A percentile compares a stretch with the other conserved stretches of the same genome.
These are phyloP conservation scores for Carex parvula DNA, from an alignment of 176 grass and related monocot species.

Conservation along the genomic window DNA sequence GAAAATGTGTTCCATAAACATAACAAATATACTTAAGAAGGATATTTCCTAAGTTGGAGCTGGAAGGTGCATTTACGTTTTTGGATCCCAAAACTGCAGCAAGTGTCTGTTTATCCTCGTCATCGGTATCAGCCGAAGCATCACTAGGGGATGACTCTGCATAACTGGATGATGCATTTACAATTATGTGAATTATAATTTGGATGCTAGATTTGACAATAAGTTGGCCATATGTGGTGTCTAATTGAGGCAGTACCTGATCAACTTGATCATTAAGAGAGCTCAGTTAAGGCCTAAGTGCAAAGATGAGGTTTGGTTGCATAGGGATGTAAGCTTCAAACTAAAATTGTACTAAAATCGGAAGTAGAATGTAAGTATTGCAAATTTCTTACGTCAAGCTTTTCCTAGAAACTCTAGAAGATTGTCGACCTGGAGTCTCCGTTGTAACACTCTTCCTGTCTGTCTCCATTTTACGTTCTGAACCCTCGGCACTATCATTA, in stretches of 20 bases:
- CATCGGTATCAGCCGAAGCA: constrained; percentile 40
- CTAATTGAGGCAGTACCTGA: background rate
- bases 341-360: background rate
- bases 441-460: constrained; percentile 25
- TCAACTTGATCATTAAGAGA: constrained; percentile 11
- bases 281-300: background rate
- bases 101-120: constrained; percentile 36
- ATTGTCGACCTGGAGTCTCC: constrained; percentile 60
- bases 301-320: background rate
- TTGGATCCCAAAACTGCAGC: constrained; percentile 37
- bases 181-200: constrained; percentile 23
- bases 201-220: background rate
- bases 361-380: background rate
- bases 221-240: background rate
- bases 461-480: constrained; percentile 34
- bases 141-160: constrained; percentile 54
- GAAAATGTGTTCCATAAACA: background rate
- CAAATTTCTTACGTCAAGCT: constrained; percentile 38
- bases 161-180: constrained; percentile 38
- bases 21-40: background rate
- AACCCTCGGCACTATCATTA: constrained; percentile 36
- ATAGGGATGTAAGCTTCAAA: background rate
- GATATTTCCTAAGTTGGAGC: constrained; percentile 32
- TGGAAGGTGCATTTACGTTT: background rate
- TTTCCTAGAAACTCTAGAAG: constrained; percentile 66